Percentiles rank a stretch among this genome's conserved stretches.
Evolutionary conservation across 2,329 filamentous ascomycete species (phyloP).

Genomic region (Parasarocladium wereldwijsianum): DNA sequence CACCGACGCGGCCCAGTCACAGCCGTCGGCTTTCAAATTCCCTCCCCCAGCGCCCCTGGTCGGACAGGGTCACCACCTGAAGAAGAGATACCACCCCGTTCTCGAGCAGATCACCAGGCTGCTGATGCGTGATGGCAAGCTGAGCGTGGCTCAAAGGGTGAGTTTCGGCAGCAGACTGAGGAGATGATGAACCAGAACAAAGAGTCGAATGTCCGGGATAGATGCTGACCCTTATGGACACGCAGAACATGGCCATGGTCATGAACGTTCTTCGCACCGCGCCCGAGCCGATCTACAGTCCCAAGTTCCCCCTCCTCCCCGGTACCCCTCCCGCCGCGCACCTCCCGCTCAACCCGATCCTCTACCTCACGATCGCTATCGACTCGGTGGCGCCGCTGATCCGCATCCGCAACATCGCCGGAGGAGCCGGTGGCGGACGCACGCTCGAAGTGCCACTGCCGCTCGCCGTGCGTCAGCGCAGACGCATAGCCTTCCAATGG

Average conservation of each 20-base stretch:
- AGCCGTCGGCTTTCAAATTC: constrained; percentile 54
- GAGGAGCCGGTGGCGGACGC: constrained; percentile 72
- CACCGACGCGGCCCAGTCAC: constrained; percentile 4
- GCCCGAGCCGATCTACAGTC: constrained; percentile 61
- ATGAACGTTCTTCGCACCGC: constrained; percentile 76
- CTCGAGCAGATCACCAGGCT: constrained; percentile 79
- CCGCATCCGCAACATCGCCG: constrained; percentile 60
- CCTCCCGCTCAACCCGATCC: constrained; percentile 76
- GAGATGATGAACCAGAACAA: too few relatives aligned
- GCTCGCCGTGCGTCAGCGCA: constrained; percentile 57
- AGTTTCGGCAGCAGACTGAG: too few relatives aligned
- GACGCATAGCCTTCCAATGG: constrained; percentile 72
- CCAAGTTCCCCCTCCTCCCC: constrained; percentile 56
- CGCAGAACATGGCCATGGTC: constrained; percentile 69
- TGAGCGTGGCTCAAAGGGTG: constrained; percentile 80
- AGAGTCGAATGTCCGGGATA: too few relatives aligned
- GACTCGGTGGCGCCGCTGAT: constrained; percentile 87
- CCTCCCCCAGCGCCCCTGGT: constrained; percentile 39
- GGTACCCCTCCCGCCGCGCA: constrained; percentile 62
- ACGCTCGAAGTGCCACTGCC: constrained; percentile 74
- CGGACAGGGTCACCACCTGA: constrained; percentile 37
- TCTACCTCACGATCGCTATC: constrained; percentile 80
- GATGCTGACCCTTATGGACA: constrained; percentile 7
- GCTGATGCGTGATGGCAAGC: constrained; percentile 83
- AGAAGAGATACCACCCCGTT: constrained; percentile 73